Conservation (phyloP, 164 flowering plant genomes). For the Annona cherimola region DNA sequence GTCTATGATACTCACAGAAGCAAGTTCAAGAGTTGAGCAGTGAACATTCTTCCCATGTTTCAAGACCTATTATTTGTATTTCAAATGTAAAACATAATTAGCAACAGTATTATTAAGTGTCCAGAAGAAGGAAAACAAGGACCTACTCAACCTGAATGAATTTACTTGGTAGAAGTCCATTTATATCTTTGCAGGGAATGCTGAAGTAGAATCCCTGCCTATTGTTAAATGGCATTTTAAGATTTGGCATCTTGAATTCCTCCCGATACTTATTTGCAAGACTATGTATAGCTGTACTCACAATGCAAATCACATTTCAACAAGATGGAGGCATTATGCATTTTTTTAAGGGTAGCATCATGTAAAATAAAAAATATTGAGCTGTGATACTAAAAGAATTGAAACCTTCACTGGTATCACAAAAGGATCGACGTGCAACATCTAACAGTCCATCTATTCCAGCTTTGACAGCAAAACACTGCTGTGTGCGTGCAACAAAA, state of each 20-base stretch:
- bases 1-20: slow-evolving; percentile 68
- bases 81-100: slow-evolving; percentile 1
- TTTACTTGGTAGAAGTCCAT: slow-evolving; percentile 83
- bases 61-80: slow-evolving; percentile 47
- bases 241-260: slow-evolving; percentile 77
- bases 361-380: background rate
- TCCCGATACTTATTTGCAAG: slow-evolving; percentile 92
- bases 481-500: slow-evolving; percentile 95
- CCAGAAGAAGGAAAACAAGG: slow-evolving; percentile 1
- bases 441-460: slow-evolving; percentile 97
- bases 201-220: slow-evolving; percentile 92
- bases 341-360: background rate
- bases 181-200: slow-evolving; percentile 82
- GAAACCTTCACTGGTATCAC: slow-evolving; percentile 98
- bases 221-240: slow-evolving; percentile 91
- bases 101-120: background rate
- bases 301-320: slow-evolving; percentile 9
- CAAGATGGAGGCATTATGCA: background rate
- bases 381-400: slow-evolving; percentile 4
- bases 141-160: slow-evolving; percentile 76
- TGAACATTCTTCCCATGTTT: slow-evolving; percentile 94
- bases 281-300: slow-evolving; percentile 75
- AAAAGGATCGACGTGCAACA: slow-evolving; percentile 85
- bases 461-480: slow-evolving; percentile 99
- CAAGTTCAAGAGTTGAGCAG: slow-evolving; percentile 90